Evolutionary conservation across 352 stramenopile species (phyloP).

Genomic region (Globisporangium nodosum): DNA sequence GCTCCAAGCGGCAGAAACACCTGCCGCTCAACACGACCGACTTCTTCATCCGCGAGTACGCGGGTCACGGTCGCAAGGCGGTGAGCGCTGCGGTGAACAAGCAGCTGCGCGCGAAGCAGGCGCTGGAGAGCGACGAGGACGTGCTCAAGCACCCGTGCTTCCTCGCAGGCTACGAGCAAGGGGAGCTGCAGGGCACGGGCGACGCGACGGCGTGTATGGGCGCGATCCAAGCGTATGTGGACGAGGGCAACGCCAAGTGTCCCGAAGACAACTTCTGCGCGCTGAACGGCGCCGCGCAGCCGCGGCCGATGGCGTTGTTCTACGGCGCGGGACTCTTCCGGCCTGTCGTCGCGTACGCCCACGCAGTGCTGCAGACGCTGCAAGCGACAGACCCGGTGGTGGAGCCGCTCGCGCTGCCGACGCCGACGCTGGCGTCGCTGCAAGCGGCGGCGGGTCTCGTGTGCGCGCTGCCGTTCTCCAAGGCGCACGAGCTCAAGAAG

Average conservation of each 20-base stretch:
- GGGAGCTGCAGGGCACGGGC: slow-evolving; percentile 8
- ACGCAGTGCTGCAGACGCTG: slow-evolving; percentile 26
- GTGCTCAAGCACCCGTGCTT: slow-evolving; percentile 46
- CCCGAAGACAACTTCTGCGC: slow-evolving; percentile 46
- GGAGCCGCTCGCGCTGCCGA: slow-evolving; percentile 32
- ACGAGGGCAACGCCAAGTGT: slow-evolving; percentile 47
- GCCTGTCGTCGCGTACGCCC: slow-evolving; percentile 16
- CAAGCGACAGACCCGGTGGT: slow-evolving; percentile 6
- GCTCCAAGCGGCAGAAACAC: slow-evolving; percentile 53
- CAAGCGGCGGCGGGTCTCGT: slow-evolving; percentile 28
- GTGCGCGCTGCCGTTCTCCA: slow-evolving; percentile 21
- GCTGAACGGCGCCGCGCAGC: slow-evolving; percentile 38
- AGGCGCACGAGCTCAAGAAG: slow-evolving; percentile 3
- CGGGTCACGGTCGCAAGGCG: slow-evolving; percentile 26
- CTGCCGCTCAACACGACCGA: slow-evolving; percentile 59
- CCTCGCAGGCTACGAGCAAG: slow-evolving; percentile 17
- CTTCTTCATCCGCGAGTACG: slow-evolving; percentile 54
- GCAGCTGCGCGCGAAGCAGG: slow-evolving; percentile 15
- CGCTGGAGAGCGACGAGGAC: slow-evolving; percentile 3
- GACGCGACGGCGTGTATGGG: slow-evolving; percentile 32
- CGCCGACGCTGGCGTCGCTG: slow-evolving; percentile 32
- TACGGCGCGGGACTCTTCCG: slow-evolving; percentile 42
- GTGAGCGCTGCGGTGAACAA: slow-evolving; percentile 23
- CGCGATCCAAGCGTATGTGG: slow-evolving; percentile 32
- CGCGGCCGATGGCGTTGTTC: slow-evolving; percentile 32